Conservation (phyloP, 345 rosid genomes). For the Pugionium dolabratum region DNA sequence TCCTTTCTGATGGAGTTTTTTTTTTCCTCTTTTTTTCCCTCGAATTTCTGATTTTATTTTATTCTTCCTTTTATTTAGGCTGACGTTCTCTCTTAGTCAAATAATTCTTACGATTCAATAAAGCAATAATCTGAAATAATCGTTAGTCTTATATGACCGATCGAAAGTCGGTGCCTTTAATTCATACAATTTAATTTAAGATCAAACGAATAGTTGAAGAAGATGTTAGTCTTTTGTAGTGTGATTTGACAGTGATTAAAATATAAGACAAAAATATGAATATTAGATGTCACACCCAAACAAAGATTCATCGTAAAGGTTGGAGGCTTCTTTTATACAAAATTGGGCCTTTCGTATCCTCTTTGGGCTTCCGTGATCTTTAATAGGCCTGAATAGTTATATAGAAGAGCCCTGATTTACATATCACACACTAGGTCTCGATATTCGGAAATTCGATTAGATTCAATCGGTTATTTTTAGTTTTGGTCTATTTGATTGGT, state of each 20-base stretch:
- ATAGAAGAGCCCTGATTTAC: too few species aligned
- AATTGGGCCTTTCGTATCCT: slow-evolving; percentile 1
- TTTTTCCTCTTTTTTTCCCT: neutral
- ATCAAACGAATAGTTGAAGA: neutral
- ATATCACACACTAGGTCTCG: too few species aligned
- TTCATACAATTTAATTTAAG: neutral
- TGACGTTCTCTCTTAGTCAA: slow-evolving; percentile 7
- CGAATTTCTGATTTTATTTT: neutral
- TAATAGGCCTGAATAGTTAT: slow-evolving; percentile 1
- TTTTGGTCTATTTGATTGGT: too few species aligned
- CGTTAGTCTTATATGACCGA: slow-evolving; percentile 5
- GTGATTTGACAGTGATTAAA: slow-evolving; percentile 5
- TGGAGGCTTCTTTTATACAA: neutral
- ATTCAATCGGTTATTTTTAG: too few species aligned
- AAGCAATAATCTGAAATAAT: neutral
- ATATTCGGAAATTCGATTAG: too few species aligned
- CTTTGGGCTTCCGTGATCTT: neutral
- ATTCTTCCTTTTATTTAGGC: slow-evolving; percentile 23
- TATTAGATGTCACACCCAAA: neutral
- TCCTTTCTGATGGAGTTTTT: slow-evolving; percentile 11
- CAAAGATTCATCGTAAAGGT: neutral
- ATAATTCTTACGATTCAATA: neutral
- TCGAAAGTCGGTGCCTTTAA: slow-evolving; percentile 29
- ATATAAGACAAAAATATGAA: neutral
- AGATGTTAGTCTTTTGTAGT: neutral